These are phyloP conservation scores for Gossypium armourianum DNA, from an alignment of 441 rosid genomes.

Conservation along the genomic window DNA sequence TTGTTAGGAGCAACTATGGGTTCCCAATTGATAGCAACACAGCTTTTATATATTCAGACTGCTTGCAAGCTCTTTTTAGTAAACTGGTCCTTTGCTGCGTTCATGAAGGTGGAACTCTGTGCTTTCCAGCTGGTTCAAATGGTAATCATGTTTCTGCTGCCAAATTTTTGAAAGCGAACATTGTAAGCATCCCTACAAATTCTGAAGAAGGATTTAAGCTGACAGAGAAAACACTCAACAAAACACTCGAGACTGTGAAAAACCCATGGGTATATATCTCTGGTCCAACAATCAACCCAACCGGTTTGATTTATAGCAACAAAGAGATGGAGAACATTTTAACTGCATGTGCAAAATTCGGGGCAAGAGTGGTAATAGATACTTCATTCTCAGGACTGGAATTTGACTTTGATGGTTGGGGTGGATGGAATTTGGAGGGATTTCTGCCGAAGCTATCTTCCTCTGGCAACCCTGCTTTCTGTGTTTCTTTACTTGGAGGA, in stretches of 20 bases:
- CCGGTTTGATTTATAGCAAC: constrained; percentile 65
- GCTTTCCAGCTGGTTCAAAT: constrained; percentile 76
- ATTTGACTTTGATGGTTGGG: constrained; percentile 42
- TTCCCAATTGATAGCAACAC: constrained; percentile 44
- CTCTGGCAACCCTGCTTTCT: constrained; percentile 35
- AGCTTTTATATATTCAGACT: constrained; percentile 60
- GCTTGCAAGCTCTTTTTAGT: constrained; percentile 59
- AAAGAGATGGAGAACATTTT: constrained; percentile 54
- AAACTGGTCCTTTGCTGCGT: constrained; percentile 67
- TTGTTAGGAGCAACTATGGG: constrained; percentile 47
- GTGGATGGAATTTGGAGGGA: constrained; percentile 52
- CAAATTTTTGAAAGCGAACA: constrained; percentile 62
- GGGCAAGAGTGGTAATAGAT: constrained; percentile 70
- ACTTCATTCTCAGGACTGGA: constrained; percentile 87
- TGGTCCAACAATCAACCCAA: constrained; percentile 81
- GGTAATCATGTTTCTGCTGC: constrained; percentile 75
- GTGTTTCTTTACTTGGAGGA: constrained; percentile 67
- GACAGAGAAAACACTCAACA: constrained; percentile 40
- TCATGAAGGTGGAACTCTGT: constrained; percentile 77
- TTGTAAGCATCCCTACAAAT: constrained; percentile 45
- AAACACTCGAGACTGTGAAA: constrained; percentile 39
- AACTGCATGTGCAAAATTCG: constrained; percentile 55
- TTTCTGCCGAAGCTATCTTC: constrained; percentile 38
- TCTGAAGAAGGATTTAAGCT: constrained; percentile 56
- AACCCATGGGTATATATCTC: constrained; percentile 85